Conservation (phyloP, 2,329 filamentous ascomycete genomes). For the Fusarium irregulare region DNA sequence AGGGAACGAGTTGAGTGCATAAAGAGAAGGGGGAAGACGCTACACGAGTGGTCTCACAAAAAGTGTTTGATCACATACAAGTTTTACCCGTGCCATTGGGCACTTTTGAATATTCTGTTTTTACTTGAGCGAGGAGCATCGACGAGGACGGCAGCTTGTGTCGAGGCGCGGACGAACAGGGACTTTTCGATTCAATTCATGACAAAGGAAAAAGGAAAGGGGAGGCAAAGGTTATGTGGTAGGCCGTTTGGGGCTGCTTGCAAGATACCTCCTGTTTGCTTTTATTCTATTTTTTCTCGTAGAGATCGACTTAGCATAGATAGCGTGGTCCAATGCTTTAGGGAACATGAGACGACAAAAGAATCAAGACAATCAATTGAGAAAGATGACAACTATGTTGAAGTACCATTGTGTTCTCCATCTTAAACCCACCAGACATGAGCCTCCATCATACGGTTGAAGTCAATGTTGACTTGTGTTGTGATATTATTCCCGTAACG, state of each 20-base stretch:
- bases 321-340: constrained; percentile 16
- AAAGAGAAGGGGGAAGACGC: constrained; percentile 4
- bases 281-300: constrained; percentile 10
- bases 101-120: constrained; percentile 28
- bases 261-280: constrained; percentile 38
- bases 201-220: constrained; percentile 7
- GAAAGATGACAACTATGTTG: not conserved
- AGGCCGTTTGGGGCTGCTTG: constrained; percentile 26
- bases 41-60: constrained; percentile 4
- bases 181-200: constrained; percentile 35
- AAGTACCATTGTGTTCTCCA: not conserved
- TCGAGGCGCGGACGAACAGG: constrained; percentile 14
- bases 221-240: constrained; percentile 18
- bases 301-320: constrained; percentile 29
- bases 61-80: constrained; percentile 1
- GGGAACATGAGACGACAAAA: constrained; percentile 11
- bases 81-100: constrained; percentile 15
- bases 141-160: constrained; percentile 21
- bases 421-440: too few species aligned
- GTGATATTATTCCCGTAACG: not conserved
- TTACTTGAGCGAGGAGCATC: constrained; percentile 39
- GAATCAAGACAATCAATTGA: constrained; percentile 7
- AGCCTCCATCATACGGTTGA: too few species aligned
- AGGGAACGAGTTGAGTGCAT: not conserved
- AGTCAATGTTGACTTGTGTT: not conserved